These are phyloP conservation scores for Prototheca cutis DNA, from an alignment of 163 green algal genomes.

Conservation along the genomic window DNA sequence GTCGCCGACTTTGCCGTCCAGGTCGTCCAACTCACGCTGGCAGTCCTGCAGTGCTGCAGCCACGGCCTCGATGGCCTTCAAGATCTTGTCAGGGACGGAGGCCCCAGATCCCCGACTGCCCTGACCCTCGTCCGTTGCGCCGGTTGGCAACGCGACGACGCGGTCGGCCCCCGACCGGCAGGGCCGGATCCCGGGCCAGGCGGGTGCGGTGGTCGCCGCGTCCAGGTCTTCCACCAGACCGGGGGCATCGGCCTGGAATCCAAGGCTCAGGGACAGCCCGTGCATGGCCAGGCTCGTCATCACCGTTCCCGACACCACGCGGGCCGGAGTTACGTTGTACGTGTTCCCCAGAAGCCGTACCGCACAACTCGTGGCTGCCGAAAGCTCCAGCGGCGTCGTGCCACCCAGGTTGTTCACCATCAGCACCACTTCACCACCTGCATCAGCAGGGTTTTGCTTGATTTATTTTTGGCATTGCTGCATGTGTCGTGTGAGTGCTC, in stretches of 20 bases:
- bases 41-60: conserved; percentile 14
- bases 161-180: neutral
- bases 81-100: too few species aligned
- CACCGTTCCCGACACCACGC: conserved; percentile 51
- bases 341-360: conserved; percentile 12
- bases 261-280: conserved; percentile 56
- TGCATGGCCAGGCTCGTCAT: conserved; percentile 79
- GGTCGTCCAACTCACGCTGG: conserved; percentile 35
- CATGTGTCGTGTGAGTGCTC: too few species aligned
- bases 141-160: conserved; percentile 15
- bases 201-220: conserved; percentile 28
- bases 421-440: too few species aligned
- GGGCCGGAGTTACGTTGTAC: conserved; percentile 31
- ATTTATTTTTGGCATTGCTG: too few species aligned
- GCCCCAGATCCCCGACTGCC: too few species aligned
- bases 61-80: neutral
- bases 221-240: conserved; percentile 46
- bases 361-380: conserved; percentile 24
- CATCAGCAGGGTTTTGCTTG: too few species aligned
- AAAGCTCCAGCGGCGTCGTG: conserved; percentile 53
- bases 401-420: conserved; percentile 77
- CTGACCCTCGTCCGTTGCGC: conserved; percentile 6
- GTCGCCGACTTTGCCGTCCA: conserved; percentile 62
- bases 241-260: conserved; percentile 13
- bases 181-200: conserved; percentile 20